Percentiles rank a stretch among this genome's conserved stretches.
phyloP scores from a whole-genome alignment of 1,139 yeast genomes.

The Saccharomycopsis crataegensis region DNA sequence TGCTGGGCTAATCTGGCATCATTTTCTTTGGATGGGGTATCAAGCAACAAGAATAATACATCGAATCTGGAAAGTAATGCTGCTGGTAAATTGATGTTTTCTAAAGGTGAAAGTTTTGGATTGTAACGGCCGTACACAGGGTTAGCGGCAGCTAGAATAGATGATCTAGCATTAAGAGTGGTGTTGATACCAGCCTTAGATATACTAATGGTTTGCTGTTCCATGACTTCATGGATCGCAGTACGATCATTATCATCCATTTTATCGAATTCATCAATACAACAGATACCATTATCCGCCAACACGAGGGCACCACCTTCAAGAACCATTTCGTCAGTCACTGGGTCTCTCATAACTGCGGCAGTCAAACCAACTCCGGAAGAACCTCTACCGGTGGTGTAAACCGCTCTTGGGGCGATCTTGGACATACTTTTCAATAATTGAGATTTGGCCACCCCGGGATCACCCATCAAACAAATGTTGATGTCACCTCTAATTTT shows the following conservation, averaged over 20 bases:
- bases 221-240: slow-evolving; percentile 99
- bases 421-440: slow-evolving; percentile 83
- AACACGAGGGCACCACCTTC: slow-evolving; percentile 98
- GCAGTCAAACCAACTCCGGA: slow-evolving; percentile 99
- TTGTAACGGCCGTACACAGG: slow-evolving; percentile 95
- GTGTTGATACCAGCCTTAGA: slow-evolving; percentile 98
- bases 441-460: slow-evolving; percentile 99
- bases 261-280: slow-evolving; percentile 98
- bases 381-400: slow-evolving; percentile 98
- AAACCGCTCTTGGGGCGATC: slow-evolving; percentile 94
- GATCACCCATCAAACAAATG: slow-evolving; percentile 97
- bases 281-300: slow-evolving; percentile 97
- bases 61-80: slow-evolving; percentile 95
- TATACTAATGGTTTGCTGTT: slow-evolving; percentile 95
- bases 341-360: slow-evolving; percentile 98
- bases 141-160: slow-evolving; percentile 96
- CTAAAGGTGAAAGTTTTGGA: slow-evolving; percentile 83
- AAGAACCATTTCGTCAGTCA: slow-evolving; percentile 94
- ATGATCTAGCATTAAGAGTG: slow-evolving; percentile 90
- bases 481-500: slow-evolving; percentile 96
- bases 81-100: slow-evolving; percentile 94
- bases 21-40: slow-evolving; percentile 66
- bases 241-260: slow-evolving; percentile 98
- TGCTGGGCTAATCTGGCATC: slow-evolving; percentile 89
- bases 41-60: slow-evolving; percentile 58